phyloP scores from a whole-genome alignment of 2,329 filamentous ascomycete species.

The Curvularia spicifera region DNA sequence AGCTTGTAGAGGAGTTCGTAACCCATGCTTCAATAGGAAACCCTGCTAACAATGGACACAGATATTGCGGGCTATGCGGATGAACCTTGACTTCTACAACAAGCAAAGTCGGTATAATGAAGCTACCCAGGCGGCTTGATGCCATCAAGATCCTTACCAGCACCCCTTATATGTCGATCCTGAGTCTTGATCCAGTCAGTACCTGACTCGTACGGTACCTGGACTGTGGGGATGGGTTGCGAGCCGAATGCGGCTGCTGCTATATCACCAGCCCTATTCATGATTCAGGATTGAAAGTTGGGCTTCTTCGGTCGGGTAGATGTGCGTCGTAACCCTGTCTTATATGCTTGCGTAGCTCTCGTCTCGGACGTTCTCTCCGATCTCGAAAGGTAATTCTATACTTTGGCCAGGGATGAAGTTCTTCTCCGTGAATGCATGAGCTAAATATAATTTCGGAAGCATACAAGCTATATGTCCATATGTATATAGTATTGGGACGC shows the following conservation, averaged over 20 bases:
- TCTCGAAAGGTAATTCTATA: background rate
- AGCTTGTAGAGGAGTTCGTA: conserved; percentile 8
- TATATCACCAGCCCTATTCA: background rate
- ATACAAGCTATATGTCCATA: background rate
- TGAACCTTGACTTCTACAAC: conserved; percentile 8
- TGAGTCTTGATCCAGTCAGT: background rate
- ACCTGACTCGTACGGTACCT: background rate
- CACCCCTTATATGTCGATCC: background rate
- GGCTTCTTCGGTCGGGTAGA: background rate
- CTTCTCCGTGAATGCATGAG: no score
- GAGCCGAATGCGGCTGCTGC: background rate
- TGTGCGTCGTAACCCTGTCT: background rate
- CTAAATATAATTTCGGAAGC: background rate
- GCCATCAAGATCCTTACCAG: background rate
- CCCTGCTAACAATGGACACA: background rate
- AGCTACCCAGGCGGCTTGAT: background rate
- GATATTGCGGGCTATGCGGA: conserved; percentile 11
- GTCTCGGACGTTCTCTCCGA: background rate
- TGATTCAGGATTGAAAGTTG: background rate
- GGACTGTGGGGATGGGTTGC: background rate
- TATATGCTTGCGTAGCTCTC: background rate
- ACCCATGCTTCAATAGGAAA: background rate
- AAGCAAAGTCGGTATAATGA: background rate
- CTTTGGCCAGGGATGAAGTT: background rate
- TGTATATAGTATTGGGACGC: background rate